Evolutionary conservation across 257 asterid species (phyloP).

Genomic region (Ilex aquifolium): DNA sequence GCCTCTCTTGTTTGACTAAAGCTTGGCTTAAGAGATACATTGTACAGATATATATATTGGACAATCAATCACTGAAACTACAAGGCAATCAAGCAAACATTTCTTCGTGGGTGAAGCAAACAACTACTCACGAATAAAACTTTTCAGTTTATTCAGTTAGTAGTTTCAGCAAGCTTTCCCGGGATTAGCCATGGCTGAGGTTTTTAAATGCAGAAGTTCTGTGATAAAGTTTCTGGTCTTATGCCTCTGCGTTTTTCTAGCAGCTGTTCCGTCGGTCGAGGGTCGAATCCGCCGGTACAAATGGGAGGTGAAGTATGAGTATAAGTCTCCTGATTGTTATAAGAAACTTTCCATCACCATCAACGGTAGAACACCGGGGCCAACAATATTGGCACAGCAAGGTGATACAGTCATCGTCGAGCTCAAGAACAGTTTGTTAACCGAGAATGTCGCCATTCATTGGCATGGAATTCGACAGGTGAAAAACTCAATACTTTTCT

Average conservation of each 20-base stretch:
- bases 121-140: too few species aligned
- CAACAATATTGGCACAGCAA: slow-evolving; percentile 60
- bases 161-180: too few species aligned
- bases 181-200: background rate
- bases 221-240: background rate
- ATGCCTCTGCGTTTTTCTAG: background rate
- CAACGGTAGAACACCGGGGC: slow-evolving; percentile 86
- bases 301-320: slow-evolving; percentile 84
- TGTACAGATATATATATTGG: too few species aligned
- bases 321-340: slow-evolving; percentile 83
- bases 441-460: slow-evolving; percentile 81
- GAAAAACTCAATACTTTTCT: background rate
- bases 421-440: slow-evolving; percentile 56
- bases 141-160: too few species aligned
- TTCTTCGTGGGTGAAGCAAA: too few species aligned
- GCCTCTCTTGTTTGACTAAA: too few species aligned
- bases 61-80: too few species aligned
- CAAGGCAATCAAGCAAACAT: too few species aligned
- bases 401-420: slow-evolving; percentile 86
- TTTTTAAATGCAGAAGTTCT: background rate
- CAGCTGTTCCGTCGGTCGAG: slow-evolving; percentile 18
- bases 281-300: slow-evolving; percentile 49
- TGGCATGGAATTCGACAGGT: slow-evolving; percentile 99
- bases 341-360: slow-evolving; percentile 55
- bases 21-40: too few species aligned